Evolutionary conservation across 768 basidiomycete genomes (phyloP), one percentile per base, ranked within the genome.

Genomic region (Lentinula aciculospora): DNA sequence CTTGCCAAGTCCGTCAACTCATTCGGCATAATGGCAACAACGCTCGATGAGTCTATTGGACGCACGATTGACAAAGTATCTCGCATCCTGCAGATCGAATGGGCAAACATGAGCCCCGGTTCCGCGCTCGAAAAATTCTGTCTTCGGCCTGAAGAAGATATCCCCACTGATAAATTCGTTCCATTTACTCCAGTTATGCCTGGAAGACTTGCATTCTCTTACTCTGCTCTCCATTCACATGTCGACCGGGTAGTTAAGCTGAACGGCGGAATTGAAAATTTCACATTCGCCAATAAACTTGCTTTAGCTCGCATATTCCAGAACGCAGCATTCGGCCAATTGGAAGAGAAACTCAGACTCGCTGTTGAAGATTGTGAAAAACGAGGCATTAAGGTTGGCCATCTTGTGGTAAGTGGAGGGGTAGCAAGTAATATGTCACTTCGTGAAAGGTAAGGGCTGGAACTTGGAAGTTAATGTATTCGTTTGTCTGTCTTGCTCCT

Each of bases 381-480:
- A 8, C 64, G 76, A 23, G 78, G 72, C n/a, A 68, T 84, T 1
- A 53, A 64, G 7, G 71, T 91, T 3, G 69, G 68, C 10, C 76
- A 86, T 55, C 62, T 98, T 25, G 91, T 97, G 1, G 84, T 90
- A 15, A 93, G 92, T 58, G 96, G 96, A 0, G 96, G 96, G 1
- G 96, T 99, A 0, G 96, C 95, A 15, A 92, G 92, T 63, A 99
- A 99, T 64, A 45, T 62, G 23, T 85, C 78, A 62, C 72, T 98
- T 57, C 76, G 92, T 50, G 56, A 76, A 44, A 76, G 85, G 93
- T 91, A 50, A 44, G 76, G n/a, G n/a, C n/a, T n/a, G n/a, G n/a
- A n/a, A n/a, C n/a, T n/a, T n/a, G n/a, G n/a, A n/a, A n/a, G n/a
- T n/a, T n/a, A n/a, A n/a, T n/a, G n/a, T n/a, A n/a, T n/a, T n/a